phyloP scores from a whole-genome alignment of 176 grass and related monocot species.

The Rhynchospora breviuscula region DNA sequence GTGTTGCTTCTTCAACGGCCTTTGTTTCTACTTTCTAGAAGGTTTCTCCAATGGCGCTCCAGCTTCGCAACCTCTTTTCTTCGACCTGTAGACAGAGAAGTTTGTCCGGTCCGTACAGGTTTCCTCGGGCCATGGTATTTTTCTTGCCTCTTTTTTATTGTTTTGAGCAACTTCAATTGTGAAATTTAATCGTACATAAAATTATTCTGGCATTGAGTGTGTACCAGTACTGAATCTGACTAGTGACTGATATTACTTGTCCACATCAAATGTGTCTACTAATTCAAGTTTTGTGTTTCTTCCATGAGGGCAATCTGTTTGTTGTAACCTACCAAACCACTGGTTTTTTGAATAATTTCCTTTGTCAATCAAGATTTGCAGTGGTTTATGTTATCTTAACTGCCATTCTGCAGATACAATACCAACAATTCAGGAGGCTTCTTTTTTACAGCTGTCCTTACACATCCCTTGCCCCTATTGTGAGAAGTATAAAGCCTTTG shows the following conservation, averaged over 20 bases:
- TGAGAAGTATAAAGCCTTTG: conserved; percentile 26
- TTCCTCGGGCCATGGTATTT: conserved; percentile 45
- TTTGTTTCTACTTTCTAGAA: background rate
- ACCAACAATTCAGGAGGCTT: conserved; percentile 37
- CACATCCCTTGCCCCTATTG: conserved; percentile 21
- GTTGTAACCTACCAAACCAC: background rate
- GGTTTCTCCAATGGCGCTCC: conserved; percentile 49
- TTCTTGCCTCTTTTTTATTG: background rate
- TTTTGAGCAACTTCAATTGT: background rate
- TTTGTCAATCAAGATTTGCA: background rate
- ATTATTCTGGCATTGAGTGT: background rate
- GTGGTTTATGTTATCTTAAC: background rate
- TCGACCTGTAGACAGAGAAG: conserved; percentile 35
- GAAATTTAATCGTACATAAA: background rate
- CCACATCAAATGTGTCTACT: background rate
- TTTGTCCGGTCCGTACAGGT: conserved; percentile 19
- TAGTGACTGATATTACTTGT: background rate
- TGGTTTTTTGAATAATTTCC: background rate
- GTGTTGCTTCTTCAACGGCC: background rate
- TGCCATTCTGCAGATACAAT: conserved; percentile 54
- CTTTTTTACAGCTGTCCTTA: conserved; percentile 27
- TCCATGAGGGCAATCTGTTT: background rate
- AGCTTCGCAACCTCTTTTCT: conserved; percentile 58
- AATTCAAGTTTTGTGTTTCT: background rate
- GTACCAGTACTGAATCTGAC: background rate